These are phyloP conservation scores for Trichophyton simii DNA, from an alignment of 2,329 filamentous ascomycete genomes.

Conservation along the genomic window DNA sequence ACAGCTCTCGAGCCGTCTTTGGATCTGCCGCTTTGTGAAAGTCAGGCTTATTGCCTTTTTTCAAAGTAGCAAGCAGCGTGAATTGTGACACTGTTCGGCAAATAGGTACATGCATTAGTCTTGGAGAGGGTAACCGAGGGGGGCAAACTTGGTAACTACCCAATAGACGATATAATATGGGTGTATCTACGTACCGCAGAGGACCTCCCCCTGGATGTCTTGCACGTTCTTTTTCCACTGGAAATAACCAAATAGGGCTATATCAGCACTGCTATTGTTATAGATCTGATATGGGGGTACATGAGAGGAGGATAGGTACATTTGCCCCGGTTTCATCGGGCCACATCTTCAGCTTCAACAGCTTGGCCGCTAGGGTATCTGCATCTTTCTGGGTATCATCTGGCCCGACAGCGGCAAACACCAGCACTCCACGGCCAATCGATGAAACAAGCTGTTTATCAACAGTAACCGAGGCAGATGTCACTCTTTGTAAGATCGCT, in stretches of 20 bases:
- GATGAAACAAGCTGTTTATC: constrained; percentile 81
- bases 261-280: neutral
- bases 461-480: constrained; percentile 90
- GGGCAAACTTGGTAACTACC: neutral
- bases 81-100: constrained; percentile 72
- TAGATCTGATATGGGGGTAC: neutral
- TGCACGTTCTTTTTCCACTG: constrained; percentile 85
- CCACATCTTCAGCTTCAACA: constrained; percentile 85
- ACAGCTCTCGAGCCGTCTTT: constrained; percentile 66
- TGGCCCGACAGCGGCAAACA: constrained; percentile 82
- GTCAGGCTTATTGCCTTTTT: constrained; percentile 88
- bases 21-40: constrained; percentile 79
- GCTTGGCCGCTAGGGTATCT: constrained; percentile 68
- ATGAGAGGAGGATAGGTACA: constrained; percentile 32
- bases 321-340: constrained; percentile 61
- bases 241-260: neutral
- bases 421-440: constrained; percentile 78
- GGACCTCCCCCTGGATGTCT: constrained; percentile 79
- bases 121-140: neutral
- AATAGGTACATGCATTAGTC: neutral
- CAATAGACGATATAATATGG: neutral
- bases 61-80: constrained; percentile 82
- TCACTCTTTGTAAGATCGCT: constrained; percentile 88
- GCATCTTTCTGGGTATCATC: constrained; percentile 83
- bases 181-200: constrained; percentile 60